Base-by-base conservation (phyloP, 768 basidiomycete genomes). In the Auriscalpium microsporum region DNA sequence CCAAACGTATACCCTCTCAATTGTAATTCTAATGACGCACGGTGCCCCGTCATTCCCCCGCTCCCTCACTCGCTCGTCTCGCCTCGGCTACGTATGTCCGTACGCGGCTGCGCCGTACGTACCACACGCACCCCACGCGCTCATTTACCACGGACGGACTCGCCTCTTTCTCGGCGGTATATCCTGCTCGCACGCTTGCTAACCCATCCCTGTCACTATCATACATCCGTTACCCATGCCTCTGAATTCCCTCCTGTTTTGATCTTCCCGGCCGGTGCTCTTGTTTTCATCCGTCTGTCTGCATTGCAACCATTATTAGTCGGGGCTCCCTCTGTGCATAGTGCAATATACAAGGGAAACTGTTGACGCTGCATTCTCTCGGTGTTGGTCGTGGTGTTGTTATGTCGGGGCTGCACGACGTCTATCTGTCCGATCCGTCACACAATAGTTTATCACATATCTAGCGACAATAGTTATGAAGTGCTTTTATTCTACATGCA, bases 1-100 rank as follows among this genome's bases (percentile, higher is more conserved):
- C 52, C 19, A 14, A 36, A 33, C 34, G 17, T 62, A 63, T 62
- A 63, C 62, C 62, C 60, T 52, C 50, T 52, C 62, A 61, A 62
- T 55, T 63, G 62, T 63, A 63, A 58, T 56, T 53, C 58, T 62
- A 62, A 58, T 59, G 60, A 58, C 55, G 55, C 61, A 61, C 54
- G 54, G 56, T 61, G 45, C 45, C 50, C 54, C 56, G 53, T 54
- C 54, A 55, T 54, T 58, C 52, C 51, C 45, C 52, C 28, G 35
- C 42, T 53, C 44, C 54, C 53, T 37, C 28, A 28, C 28, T 21
- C 21, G 21, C 21, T 21, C 21, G 21, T 21, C 21, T 21, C 28
- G 28, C 28, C 4, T 28, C 45, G 53, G 50, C 45, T 56, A 50
- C 48, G 21, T 50, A 50, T 55, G 60, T 28, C 28, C 28, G 28